Evolutionary conservation across 352 stramenopile genomes (phyloP).

Genomic region (Poterioochromonas sp.): DNA sequence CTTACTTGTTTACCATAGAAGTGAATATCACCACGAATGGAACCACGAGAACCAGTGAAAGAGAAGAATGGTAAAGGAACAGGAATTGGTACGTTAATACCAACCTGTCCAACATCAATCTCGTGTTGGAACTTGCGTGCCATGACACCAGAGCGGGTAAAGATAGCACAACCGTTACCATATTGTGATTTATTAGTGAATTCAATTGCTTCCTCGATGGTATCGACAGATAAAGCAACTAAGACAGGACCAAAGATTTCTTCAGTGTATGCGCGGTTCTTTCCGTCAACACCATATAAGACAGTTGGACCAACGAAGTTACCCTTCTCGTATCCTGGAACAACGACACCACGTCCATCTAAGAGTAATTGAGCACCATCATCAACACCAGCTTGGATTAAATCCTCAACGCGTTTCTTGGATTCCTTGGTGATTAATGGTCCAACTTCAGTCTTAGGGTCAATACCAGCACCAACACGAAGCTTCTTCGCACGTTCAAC

Average conservation of each 20-base stretch:
- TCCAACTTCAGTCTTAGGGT: constrained; percentile 55
- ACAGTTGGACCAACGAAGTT: constrained; percentile 74
- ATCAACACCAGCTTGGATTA: constrained; percentile 64
- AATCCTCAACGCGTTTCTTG: constrained; percentile 68
- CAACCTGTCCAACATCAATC: constrained; percentile 88
- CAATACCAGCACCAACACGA: constrained; percentile 67
- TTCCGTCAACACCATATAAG: constrained; percentile 59
- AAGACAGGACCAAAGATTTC: constrained; percentile 97
- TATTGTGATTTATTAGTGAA: constrained; percentile 88
- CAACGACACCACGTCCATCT: constrained; percentile 59
- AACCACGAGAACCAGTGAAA: constrained; percentile 87
- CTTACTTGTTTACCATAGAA: constrained; percentile 84
- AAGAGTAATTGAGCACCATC: constrained; percentile 45
- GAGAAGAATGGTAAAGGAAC: constrained; percentile 94
- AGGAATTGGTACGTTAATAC: constrained; percentile 91
- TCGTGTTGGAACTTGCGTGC: constrained; percentile 92
- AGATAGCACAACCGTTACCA: constrained; percentile 92
- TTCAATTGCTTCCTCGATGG: constrained; percentile 86
- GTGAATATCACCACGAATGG: constrained; percentile 88
- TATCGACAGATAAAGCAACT: constrained; percentile 73
- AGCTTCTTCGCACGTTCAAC: constrained; percentile 73
- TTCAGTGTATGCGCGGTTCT: constrained; percentile 80
- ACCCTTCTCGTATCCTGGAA: constrained; percentile 76
- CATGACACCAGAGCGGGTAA: constrained; percentile 79
- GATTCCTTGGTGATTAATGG: constrained; percentile 77